phyloP scores from a whole-genome alignment of 1,139 yeast species.

The Entelexis paramagnoliae region DNA sequence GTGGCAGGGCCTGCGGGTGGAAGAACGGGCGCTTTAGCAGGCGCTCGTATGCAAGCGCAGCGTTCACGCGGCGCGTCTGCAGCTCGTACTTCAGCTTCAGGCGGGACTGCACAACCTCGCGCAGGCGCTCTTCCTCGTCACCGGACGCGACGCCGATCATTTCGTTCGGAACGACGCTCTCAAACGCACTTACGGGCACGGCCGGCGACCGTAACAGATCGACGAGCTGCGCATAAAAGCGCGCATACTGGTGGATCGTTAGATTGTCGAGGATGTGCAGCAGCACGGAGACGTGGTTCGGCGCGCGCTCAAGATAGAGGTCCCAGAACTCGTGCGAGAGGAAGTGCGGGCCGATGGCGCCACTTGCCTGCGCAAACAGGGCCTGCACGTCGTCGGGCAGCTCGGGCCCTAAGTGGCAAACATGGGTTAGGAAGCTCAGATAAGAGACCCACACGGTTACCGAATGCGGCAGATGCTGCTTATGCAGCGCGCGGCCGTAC shows the following conservation, averaged over 20 bases:
- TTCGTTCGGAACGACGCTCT: not conserved
- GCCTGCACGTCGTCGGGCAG: slow-evolving; percentile 27
- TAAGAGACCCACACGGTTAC: slow-evolving; percentile 61
- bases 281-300: slow-evolving; percentile 36
- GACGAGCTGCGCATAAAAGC: slow-evolving; percentile 36
- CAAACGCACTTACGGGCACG: not conserved
- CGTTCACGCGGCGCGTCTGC: slow-evolving; percentile 15
- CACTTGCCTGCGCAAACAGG: slow-evolving; percentile 56
- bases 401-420: slow-evolving; percentile 22
- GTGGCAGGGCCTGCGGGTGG: slow-evolving; percentile 37
- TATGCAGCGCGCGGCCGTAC: slow-evolving; percentile 45
- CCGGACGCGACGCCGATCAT: not conserved
- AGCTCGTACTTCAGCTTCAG: slow-evolving; percentile 17
- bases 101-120: slow-evolving; percentile 13
- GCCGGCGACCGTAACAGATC: slow-evolving; percentile 20
- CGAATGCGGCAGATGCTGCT: slow-evolving; percentile 36
- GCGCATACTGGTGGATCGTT: slow-evolving; percentile 69
- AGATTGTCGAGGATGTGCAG: slow-evolving; percentile 46
- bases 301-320: slow-evolving; percentile 47
- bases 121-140: slow-evolving; percentile 9
- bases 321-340: slow-evolving; percentile 68
- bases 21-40: slow-evolving; percentile 44
- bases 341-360: slow-evolving; percentile 59
- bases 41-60: slow-evolving; percentile 40
- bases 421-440: slow-evolving; percentile 44